Conservation (phyloP, 1,284 basidiomycete genomes). For the Coniophora puteana region DNA sequence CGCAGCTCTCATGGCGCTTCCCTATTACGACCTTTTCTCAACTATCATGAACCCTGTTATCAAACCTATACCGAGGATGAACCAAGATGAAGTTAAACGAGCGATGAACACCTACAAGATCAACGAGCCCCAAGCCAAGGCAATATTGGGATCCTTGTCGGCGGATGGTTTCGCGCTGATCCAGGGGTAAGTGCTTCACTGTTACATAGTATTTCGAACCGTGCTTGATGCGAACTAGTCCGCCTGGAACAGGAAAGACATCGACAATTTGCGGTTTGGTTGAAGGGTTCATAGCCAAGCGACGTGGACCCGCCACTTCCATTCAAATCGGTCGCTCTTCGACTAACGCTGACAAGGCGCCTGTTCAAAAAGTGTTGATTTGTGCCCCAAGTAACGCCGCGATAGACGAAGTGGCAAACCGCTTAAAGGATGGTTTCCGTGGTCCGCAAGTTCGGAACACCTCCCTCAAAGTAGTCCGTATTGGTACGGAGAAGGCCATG, state of each 20-base stretch:
- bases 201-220: slow-evolving; percentile 4
- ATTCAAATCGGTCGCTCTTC: slow-evolving; percentile 44
- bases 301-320: slow-evolving; percentile 43
- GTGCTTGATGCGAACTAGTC: slow-evolving; percentile 36
- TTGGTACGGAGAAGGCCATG: slow-evolving; percentile 81
- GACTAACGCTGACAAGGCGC: slow-evolving; percentile 43
- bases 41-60: slow-evolving; percentile 71
- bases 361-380: slow-evolving; percentile 76
- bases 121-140: slow-evolving; percentile 93
- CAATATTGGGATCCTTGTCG: slow-evolving; percentile 76
- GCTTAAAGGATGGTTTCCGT: slow-evolving; percentile 78
- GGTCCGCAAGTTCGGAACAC: slow-evolving; percentile 52
- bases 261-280: slow-evolving; percentile 97
- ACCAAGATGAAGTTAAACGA: slow-evolving; percentile 52
- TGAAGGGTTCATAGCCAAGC: slow-evolving; percentile 72
- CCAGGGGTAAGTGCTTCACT: slow-evolving; percentile 72
- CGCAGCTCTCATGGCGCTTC: slow-evolving; percentile 79
- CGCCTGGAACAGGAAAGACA: slow-evolving; percentile 98
- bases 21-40: slow-evolving; percentile 76
- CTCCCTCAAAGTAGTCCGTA: slow-evolving; percentile 81
- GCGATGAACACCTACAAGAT: slow-evolving; percentile 74
- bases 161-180: slow-evolving; percentile 87
- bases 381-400: slow-evolving; percentile 99
- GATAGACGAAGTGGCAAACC: slow-evolving; percentile 93
- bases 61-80: slow-evolving; percentile 43